phyloP scores from a whole-genome alignment of 805 yeast species.

The Zygoascus tannicola region DNA sequence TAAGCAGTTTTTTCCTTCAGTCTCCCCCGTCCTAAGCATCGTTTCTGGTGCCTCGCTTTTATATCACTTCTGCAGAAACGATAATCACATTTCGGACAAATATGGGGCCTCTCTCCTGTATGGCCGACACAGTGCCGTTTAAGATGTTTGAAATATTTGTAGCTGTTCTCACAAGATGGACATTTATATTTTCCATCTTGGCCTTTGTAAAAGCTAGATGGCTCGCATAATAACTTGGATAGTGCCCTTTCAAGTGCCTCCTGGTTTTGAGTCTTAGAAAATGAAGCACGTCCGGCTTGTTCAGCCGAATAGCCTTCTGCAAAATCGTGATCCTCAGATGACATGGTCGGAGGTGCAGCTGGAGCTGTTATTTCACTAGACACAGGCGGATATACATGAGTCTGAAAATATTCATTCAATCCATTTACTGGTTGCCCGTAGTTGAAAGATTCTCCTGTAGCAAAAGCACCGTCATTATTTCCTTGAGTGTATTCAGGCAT shows the following conservation, averaged over 20 bases:
- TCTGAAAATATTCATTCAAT: no score
- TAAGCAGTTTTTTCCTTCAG: no score
- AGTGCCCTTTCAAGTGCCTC: background rate
- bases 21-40: conserved; percentile 12
- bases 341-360: no score
- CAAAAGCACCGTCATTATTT: background rate
- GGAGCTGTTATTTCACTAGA: no score
- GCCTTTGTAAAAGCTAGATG: background rate
- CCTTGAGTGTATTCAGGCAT: background rate
- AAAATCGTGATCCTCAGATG: no score
- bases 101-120: conserved; percentile 77
- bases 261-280: background rate
- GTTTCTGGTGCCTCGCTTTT: conserved; percentile 16
- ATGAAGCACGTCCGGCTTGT: no score
- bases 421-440: no score
- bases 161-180: conserved; percentile 18
- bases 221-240: background rate
- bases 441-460: no score
- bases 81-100: conserved; percentile 56
- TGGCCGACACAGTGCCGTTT: conserved; percentile 76
- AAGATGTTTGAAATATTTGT: conserved; percentile 53
- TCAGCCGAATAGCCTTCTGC: no score
- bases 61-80: conserved; percentile 19
- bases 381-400: no score
- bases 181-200: conserved; percentile 12